These are phyloP conservation scores for Nitzschia putrida DNA, from an alignment of 108 stramenopile species.

Conservation along the genomic window DNA sequence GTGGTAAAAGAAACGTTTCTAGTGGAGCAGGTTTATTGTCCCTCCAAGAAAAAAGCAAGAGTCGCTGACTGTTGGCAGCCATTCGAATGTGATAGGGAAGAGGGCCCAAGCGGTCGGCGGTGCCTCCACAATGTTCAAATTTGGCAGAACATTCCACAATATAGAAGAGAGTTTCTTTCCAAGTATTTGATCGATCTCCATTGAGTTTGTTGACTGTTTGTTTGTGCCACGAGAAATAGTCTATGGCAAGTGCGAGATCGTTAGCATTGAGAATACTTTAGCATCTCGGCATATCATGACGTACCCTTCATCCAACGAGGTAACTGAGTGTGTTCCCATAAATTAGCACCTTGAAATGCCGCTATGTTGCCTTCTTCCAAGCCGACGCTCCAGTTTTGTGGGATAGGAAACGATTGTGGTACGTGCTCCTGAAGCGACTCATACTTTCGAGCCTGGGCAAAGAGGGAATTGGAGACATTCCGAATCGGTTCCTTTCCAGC, in stretches of 20 bases:
- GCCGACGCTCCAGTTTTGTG: conserved; percentile 1
- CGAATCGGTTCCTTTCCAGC: too few relatives aligned
- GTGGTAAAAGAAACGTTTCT: conserved; percentile 41
- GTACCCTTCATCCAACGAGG: conserved; percentile 21
- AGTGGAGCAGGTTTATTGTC: conserved; percentile 33
- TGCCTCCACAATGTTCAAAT: conserved; percentile 36
- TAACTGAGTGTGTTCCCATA: conserved; percentile 12
- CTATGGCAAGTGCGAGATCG: conserved; percentile 4
- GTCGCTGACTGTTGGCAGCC: conserved; percentile 23
- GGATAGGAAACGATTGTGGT: conserved; percentile 4
- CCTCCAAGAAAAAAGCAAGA: conserved; percentile 38
- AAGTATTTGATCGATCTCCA: conserved; percentile 1
- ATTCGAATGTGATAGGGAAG: conserved; percentile 26
- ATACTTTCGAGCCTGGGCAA: too few relatives aligned
- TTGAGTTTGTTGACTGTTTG: conserved; percentile 9
- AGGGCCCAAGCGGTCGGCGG: conserved; percentile 38
- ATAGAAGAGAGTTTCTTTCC: conserved; percentile 5
- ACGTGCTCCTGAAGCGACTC: background rate
- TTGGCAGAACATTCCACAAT: conserved; percentile 27
- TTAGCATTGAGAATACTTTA: too few relatives aligned
- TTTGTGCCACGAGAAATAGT: conserved; percentile 45
- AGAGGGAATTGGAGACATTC: too few relatives aligned
- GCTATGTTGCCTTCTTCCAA: background rate
- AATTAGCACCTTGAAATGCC: background rate
- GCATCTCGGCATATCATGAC: background rate